Evolutionary conservation across 495 filamentous ascomycete species (phyloP).

Genomic region (Penicillium robsamsonii): DNA sequence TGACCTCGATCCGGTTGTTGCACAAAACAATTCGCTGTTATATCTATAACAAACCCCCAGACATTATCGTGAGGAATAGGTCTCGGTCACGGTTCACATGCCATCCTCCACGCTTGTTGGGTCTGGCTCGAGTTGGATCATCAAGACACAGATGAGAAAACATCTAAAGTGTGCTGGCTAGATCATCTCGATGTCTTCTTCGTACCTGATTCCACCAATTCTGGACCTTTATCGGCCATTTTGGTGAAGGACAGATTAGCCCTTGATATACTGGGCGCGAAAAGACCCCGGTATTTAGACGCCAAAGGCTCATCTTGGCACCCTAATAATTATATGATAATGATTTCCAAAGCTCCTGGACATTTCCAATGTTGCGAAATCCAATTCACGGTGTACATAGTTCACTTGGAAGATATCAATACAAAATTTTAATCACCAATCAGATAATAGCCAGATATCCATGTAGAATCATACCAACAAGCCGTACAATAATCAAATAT

Average conservation of each 20-base stretch:
- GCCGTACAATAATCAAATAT: background rate
- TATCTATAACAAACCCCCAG: background rate
- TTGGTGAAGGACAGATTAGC: background rate
- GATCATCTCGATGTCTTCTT: background rate
- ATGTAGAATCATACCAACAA: background rate
- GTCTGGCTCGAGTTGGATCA: background rate
- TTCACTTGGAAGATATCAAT: background rate
- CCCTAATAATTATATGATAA: constrained; percentile 1
- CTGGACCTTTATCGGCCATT: background rate
- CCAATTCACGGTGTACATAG: background rate
- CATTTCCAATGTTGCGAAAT: background rate
- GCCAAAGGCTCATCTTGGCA: background rate
- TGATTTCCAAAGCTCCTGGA: background rate
- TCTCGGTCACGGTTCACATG: background rate
- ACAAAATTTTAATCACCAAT: background rate
- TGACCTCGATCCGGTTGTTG: background rate
- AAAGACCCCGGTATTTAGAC: background rate
- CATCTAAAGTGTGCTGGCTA: background rate
- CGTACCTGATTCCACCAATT: background rate
- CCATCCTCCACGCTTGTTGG: background rate
- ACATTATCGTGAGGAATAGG: background rate
- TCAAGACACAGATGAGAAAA: background rate
- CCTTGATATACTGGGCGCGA: background rate
- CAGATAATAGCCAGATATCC: background rate
- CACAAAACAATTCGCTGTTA: background rate